Base-by-base conservation (phyloP, 495 filamentous ascomycete genomes). In the Cercophora sp. region DNA sequence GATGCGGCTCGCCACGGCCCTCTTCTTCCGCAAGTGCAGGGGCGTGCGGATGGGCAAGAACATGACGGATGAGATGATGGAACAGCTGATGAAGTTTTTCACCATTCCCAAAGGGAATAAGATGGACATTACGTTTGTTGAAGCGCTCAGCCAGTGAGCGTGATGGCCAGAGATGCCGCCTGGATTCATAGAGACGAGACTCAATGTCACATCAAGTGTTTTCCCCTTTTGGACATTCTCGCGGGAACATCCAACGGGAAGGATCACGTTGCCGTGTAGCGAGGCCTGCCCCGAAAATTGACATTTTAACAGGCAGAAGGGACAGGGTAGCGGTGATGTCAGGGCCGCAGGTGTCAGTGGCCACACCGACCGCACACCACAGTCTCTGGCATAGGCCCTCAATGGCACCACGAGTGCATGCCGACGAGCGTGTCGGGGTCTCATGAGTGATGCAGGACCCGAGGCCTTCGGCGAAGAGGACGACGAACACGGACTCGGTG, bases 1-100 rank as follows among this genome's bases (percentile, higher is more conserved):
- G 27, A 29, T 69, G 10, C 64, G 68, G 9, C 62, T 69, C 16
- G 61, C 56, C 8, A 52, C 59, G 10, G 68, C 68, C 5, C 29
- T 60, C 19, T 69, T 71, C 54, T 68, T 71, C 44, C 54, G 54
- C 6, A 51, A 64, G 27, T 64, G 71, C 51, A 56, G 53, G 19
- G 61, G 66, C 25, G 48, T 61, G 0, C 46, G 31, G 24, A 36
- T 60, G 0, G 48, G 53, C 15, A 69, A 75, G 20, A 66, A 66
- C 8, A 79, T 80, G 70, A 62, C 39, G 9, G 68, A 73, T n/a
- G 50, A 63, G 0, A 73, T 79, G 26, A 79, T 80, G 78, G 55
- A 57, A 6, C 61, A 63, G 57, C 51, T 51, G 20, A 50, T 70
- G 36, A 70, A 61, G 45, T 78, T 79, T 45, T 59, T 80, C 19